Evolutionary conservation across 805 yeast species (phyloP), one percentile per base, ranked within the genome.

Genomic region (Debaryomyces maramus): DNA sequence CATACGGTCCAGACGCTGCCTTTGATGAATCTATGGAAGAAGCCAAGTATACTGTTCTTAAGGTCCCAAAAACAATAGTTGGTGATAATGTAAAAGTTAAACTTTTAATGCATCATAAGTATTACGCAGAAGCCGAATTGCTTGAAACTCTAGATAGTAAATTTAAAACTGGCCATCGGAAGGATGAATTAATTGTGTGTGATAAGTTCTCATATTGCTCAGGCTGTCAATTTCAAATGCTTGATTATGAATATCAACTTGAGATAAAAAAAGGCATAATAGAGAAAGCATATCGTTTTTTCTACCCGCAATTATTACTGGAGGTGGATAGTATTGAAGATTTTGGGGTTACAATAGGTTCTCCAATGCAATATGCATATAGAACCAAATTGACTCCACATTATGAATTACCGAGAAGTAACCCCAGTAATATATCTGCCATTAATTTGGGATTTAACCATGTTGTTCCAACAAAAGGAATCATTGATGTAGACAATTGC

Each of bases 151-250:
- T 42, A 8, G 43, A 45, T 4, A 29, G 47, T 2, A 13, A 38
- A 1, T 34, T 54, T 1, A 45, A 40, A 6, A 34, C 23, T 4
- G 38, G 46, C 4, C 30, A 24, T 9, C 48, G 72, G 33, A 52
- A 60, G 17, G 58, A 65, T 30, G 26, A 42, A 10, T 48, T 63
- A 13, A 48, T 65, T 2, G 42, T 54, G 4, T 72, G 77, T 42
- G 46, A 52, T 7, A 59, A 67, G 29, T 72, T 72, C 42, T 46
- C 58, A 7, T 46, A 41, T 21, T 72, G 77, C 40, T 48, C 56
- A 33, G 77, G 76, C 2, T 72, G 77, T 44, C 71, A 70, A 36
- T 53, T 65, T 15, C 77, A 72, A 40, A 67, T 67, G 73, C 21
- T 70, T 13, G 41, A 53, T 4, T 65, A 70, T 38, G 63, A 63